phyloP scores from a whole-genome alignment of 176 grass and related monocot species.

The Oryza meyeriana region DNA sequence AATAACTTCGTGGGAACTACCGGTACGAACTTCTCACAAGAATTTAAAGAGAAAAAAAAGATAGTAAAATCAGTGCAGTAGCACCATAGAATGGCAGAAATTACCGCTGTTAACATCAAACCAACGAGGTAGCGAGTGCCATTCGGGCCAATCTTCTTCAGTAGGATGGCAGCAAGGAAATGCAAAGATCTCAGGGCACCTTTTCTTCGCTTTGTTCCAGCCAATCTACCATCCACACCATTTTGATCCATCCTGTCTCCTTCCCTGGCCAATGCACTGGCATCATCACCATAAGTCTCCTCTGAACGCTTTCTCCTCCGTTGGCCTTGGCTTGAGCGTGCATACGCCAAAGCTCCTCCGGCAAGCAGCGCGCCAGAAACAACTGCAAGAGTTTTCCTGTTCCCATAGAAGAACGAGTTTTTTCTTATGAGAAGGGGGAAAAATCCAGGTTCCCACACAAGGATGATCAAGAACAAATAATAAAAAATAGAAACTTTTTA shows the following conservation, averaged over 20 bases:
- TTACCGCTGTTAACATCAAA: constrained; percentile 61
- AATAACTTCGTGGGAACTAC: background rate
- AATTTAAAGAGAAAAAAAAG: background rate
- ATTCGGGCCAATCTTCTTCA: constrained; percentile 69
- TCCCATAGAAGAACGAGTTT: background rate
- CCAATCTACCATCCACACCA: constrained; percentile 31
- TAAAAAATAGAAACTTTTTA: too few species aligned
- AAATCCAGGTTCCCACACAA: background rate
- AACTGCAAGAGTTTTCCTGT: constrained; percentile 65
- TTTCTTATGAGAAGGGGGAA: background rate
- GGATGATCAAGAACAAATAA: background rate
- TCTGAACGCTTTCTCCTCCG: constrained; percentile 13
- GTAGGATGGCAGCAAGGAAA: constrained; percentile 78
- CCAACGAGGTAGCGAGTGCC: constrained; percentile 69
- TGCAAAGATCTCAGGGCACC: constrained; percentile 71
- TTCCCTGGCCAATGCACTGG: constrained; percentile 24
- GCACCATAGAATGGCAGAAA: constrained; percentile 2
- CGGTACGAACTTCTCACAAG: background rate
- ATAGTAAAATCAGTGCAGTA: background rate
- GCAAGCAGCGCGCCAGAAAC: constrained; percentile 84
- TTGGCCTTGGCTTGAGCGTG: constrained; percentile 45
- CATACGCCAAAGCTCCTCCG: constrained; percentile 76
- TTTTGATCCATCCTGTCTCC: constrained; percentile 36
- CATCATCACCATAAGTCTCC: constrained; percentile 14
- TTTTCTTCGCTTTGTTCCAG: constrained; percentile 36